Conservation (phyloP, 2,329 filamentous ascomycete species). For the Ophiostoma sp. region DNA sequence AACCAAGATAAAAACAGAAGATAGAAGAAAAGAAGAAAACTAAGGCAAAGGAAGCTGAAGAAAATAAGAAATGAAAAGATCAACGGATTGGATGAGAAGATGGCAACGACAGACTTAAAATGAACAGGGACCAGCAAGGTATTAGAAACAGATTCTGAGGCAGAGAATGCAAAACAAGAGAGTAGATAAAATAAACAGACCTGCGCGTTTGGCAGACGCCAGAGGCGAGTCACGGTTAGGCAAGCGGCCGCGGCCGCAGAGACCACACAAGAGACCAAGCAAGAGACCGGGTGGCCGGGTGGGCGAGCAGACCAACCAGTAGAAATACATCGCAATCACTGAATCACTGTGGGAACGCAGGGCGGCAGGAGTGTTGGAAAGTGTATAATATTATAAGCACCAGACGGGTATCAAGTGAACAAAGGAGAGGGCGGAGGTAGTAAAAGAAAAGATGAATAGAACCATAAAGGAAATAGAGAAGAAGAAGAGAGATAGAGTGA, state of each 20-base stretch:
- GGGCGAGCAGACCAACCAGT: background rate
- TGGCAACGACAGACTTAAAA: background rate
- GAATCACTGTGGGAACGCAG: background rate
- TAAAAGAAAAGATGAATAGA: background rate
- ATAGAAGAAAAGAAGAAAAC: background rate
- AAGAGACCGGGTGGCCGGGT: too few relatives aligned
- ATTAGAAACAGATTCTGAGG: background rate
- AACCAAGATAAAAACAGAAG: background rate
- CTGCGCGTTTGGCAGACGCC: too few relatives aligned
- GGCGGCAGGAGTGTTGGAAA: background rate
- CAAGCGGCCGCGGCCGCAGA: background rate
- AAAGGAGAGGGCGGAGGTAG: background rate
- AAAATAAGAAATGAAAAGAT: background rate
- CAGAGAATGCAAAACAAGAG: background rate
- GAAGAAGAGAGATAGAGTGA: background rate
- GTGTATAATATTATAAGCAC: slow-evolving; percentile 20
- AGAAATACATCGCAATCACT: background rate
- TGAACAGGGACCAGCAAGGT: background rate
- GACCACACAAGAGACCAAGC: background rate
- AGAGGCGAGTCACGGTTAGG: background rate
- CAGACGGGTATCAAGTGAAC: slow-evolving; percentile 21
- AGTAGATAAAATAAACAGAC: background rate
- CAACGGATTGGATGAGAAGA: background rate
- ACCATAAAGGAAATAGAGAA: slow-evolving; percentile 11
- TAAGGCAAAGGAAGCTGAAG: background rate